phyloP scores from a whole-genome alignment of 2,329 filamentous ascomycete genomes.

The Ceratocystis harringtonii region DNA sequence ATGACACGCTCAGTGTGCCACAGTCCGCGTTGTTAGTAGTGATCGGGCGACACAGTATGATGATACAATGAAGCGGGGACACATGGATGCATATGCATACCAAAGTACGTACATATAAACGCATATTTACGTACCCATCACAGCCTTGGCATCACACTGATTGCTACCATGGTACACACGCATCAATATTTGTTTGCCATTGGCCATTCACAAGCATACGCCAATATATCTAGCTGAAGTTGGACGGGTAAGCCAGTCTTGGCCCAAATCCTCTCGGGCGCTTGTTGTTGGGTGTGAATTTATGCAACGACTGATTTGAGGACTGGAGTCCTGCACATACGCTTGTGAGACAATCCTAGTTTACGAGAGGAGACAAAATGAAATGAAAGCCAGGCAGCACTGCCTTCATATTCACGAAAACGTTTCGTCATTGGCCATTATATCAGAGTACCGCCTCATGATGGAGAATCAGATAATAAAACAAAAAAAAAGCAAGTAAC shows the following conservation, averaged over 20 bases:
- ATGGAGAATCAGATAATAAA: not conserved
- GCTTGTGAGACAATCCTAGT: not conserved
- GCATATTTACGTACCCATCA: not conserved
- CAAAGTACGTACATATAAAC: not conserved
- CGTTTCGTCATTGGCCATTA: conserved; percentile 5
- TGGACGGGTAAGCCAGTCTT: not conserved
- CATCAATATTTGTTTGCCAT: not conserved
- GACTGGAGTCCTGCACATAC: not conserved
- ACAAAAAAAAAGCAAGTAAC: not conserved
- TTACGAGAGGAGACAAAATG: not conserved
- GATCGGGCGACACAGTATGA: too few relatives aligned
- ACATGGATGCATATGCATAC: not conserved
- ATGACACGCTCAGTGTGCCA: too few relatives aligned
- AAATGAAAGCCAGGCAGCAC: not conserved
- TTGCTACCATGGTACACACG: not conserved
- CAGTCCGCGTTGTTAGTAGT: too few relatives aligned
- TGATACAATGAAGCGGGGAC: not conserved
- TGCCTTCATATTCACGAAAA: not conserved
- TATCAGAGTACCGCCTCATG: conserved; percentile 11
- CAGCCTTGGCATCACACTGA: not conserved
- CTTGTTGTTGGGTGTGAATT: not conserved
- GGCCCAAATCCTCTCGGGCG: not conserved
- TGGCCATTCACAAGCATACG: not conserved
- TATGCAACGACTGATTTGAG: not conserved
- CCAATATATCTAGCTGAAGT: not conserved